A percentile compares a stretch with the other conserved stretches of the same genome.
These are phyloP conservation scores for Starmerella scarabaei DNA, from an alignment of 805 yeast species.

Conservation along the genomic window DNA sequence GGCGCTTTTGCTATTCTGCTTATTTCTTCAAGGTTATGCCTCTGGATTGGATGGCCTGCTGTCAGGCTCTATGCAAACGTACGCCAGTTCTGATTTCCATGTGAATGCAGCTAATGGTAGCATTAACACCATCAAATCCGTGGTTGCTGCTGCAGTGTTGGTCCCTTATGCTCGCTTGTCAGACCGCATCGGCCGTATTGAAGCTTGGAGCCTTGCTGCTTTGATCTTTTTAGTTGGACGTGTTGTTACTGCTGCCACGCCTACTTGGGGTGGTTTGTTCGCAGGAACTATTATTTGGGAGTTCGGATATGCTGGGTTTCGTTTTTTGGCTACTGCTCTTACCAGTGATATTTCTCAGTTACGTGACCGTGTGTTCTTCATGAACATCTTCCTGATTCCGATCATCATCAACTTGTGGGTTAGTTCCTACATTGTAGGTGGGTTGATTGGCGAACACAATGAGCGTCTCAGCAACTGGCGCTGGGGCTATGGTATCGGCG, in stretches of 20 bases:
- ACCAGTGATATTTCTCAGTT: conserved; percentile 54
- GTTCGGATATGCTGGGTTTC: conserved; percentile 52
- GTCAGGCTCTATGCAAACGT: conserved; percentile 40
- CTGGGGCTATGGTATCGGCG: conserved; percentile 74
- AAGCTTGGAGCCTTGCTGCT: conserved; percentile 36
- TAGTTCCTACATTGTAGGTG: conserved; percentile 37
- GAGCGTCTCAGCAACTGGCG: conserved; percentile 34
- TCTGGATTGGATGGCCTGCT: conserved; percentile 50
- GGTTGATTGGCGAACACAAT: conserved; percentile 4
- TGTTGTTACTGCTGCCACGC: conserved; percentile 48
- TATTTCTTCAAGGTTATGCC: conserved; percentile 45
- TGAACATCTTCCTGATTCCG: conserved; percentile 57
- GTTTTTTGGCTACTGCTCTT: conserved; percentile 42
- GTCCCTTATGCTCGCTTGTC: conserved; percentile 51
- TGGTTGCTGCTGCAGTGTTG: conserved; percentile 54
- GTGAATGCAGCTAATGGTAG: conserved; percentile 47
- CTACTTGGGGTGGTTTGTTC: conserved; percentile 43
- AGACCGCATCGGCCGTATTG: conserved; percentile 52
- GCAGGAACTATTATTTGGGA: conserved; percentile 50
- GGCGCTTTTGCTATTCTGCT: conserved; percentile 31
- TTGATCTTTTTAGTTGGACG: conserved; percentile 51
- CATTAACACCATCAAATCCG: conserved; percentile 40
- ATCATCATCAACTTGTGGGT: conserved; percentile 69
- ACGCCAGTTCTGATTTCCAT: conserved; percentile 44
- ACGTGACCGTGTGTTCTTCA: conserved; percentile 55